Evolutionary conservation across 495 filamentous ascomycete species (phyloP).

Genomic region (Trichoderma asperelloides): DNA sequence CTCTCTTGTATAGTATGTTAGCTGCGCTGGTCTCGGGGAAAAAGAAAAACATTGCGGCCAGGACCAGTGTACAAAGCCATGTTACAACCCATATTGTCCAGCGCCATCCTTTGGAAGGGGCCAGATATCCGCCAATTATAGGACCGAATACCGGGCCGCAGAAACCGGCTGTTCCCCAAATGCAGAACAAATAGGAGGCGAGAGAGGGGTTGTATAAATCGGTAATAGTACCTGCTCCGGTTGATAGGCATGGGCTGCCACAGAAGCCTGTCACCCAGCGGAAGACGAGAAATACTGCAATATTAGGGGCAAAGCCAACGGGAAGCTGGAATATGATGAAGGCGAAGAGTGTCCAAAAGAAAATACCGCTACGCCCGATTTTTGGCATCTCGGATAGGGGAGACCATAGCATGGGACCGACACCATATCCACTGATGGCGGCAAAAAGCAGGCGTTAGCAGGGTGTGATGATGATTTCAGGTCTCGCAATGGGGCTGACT

Average conservation of each 20-base stretch:
- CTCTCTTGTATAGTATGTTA: conserved; percentile 26
- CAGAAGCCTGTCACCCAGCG: conserved; percentile 19
- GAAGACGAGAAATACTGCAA: conserved; percentile 22
- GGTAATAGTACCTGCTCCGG: conserved; percentile 18
- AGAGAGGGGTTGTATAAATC: conserved; percentile 15
- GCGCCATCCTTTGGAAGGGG: conserved; percentile 21
- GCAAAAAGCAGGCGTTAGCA: neutral
- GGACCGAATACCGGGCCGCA: conserved; percentile 39
- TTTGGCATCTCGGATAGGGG: conserved; percentile 24
- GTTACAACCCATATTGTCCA: conserved; percentile 24
- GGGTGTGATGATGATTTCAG: neutral
- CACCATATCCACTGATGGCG: conserved; percentile 17
- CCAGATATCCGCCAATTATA: conserved; percentile 32
- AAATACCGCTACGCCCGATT: conserved; percentile 19
- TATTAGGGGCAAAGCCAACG: conserved; percentile 17
- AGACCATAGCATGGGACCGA: conserved; percentile 25
- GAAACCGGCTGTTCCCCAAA: conserved; percentile 19
- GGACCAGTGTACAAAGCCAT: conserved; percentile 16
- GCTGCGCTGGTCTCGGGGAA: conserved; percentile 26
- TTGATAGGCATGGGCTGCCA: conserved; percentile 18
- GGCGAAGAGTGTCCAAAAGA: conserved; percentile 22
- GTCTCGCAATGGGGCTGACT: neutral
- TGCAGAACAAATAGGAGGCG: conserved; percentile 15
- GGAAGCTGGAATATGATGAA: conserved; percentile 21
- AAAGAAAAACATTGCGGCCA: conserved; percentile 21